phyloP scores from a whole-genome alignment of 2,329 filamentous ascomycete species.

The Diaporthe humulicola region DNA sequence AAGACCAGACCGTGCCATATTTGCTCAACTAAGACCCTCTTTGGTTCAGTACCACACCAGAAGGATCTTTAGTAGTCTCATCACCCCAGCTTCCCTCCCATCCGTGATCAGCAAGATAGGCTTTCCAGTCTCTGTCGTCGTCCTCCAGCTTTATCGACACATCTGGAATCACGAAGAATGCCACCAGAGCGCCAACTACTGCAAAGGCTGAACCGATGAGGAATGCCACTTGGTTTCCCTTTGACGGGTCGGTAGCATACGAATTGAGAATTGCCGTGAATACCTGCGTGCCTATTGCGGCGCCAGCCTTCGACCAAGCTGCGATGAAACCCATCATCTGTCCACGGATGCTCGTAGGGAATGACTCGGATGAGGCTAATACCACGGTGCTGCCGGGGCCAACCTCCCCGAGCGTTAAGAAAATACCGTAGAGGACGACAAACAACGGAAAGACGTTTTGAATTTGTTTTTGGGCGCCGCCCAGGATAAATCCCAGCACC shows the following conservation, averaged over 20 bases:
- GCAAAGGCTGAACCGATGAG: conserved; percentile 65
- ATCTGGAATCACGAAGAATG: conserved; percentile 61
- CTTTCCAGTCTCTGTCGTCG: conserved; percentile 59
- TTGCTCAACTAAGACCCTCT: conserved; percentile 31
- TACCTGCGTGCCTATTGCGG: conserved; percentile 63
- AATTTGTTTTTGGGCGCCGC: conserved; percentile 59
- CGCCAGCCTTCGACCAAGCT: conserved; percentile 63
- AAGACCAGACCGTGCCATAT: not conserved
- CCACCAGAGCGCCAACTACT: conserved; percentile 57
- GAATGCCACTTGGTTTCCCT: conserved; percentile 63
- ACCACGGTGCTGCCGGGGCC: conserved; percentile 61
- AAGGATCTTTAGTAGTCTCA: conserved; percentile 46
- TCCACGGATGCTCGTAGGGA: conserved; percentile 63
- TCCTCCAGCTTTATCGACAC: conserved; percentile 56
- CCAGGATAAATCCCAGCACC: conserved; percentile 63
- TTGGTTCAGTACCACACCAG: conserved; percentile 43
- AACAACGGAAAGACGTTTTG: conserved; percentile 63
- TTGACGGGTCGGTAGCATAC: conserved; percentile 53
- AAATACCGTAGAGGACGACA: conserved; percentile 64
- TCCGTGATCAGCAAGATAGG: conserved; percentile 57
- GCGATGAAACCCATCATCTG: conserved; percentile 63
- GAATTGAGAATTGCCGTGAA: conserved; percentile 64
- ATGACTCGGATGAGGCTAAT: conserved; percentile 60
- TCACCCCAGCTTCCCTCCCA: conserved; percentile 54
- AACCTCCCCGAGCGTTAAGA: conserved; percentile 62